Evolutionary conservation across 208 protist genomes (phyloP).

Genomic region (Wallacemonas sp.): DNA sequence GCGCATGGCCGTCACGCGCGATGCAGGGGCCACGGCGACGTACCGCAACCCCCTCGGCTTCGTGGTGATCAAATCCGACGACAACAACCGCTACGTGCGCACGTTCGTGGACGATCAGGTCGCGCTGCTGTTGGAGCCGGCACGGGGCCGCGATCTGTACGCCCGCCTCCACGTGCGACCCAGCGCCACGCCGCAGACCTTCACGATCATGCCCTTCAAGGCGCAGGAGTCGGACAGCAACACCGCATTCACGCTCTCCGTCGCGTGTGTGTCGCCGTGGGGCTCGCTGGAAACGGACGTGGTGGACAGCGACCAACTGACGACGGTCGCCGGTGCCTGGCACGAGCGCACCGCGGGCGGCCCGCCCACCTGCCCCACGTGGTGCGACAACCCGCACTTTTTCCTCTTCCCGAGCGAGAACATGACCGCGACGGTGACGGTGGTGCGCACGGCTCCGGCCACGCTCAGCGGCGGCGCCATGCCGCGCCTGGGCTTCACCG

Average conservation of each 20-base stretch:
- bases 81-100: constrained; percentile 57
- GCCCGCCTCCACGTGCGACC: constrained; percentile 18
- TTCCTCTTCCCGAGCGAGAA: constrained; percentile 73
- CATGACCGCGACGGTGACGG: constrained; percentile 61
- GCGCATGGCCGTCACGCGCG: constrained; percentile 60
- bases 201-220: constrained; percentile 50
- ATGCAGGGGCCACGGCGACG: constrained; percentile 41
- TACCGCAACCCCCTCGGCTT: constrained; percentile 62
- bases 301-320: constrained; percentile 6
- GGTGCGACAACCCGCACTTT: constrained; percentile 89
- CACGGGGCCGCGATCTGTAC: constrained; percentile 29
- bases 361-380: constrained; percentile 47
- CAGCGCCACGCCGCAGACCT: constrained; percentile 20
- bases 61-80: constrained; percentile 48
- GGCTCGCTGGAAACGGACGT: neutral
- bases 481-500: constrained; percentile 68
- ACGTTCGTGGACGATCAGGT: constrained; percentile 40
- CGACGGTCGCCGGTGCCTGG: constrained; percentile 58
- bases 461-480: constrained; percentile 1
- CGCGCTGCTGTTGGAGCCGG: constrained; percentile 27
- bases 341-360: constrained; percentile 46
- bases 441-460: constrained; percentile 25
- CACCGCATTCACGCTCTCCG: constrained; percentile 40
- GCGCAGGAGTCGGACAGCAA: constrained; percentile 30
- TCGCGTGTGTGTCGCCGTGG: constrained; percentile 19